These are phyloP conservation scores for Dovyalis caffra DNA, from an alignment of 345 rosid species.

Conservation along the genomic window DNA sequence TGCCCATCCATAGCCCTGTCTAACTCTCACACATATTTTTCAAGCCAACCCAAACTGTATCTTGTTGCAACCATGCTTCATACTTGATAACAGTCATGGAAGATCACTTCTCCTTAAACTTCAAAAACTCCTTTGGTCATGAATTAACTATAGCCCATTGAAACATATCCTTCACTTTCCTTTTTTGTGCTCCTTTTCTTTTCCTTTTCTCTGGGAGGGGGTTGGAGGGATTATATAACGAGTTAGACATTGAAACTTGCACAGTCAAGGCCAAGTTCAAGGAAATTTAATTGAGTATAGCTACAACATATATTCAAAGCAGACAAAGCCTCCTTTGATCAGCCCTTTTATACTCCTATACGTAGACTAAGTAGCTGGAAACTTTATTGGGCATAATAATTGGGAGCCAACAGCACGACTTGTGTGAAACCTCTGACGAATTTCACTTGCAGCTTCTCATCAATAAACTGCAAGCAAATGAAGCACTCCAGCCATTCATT, in stretches of 20 bases:
- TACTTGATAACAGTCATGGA: not conserved
- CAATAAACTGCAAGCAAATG: not conserved
- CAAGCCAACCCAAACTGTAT: not conserved
- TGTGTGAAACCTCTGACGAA: not conserved
- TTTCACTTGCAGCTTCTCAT: not conserved
- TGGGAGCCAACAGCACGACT: not conserved
- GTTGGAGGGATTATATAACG: not conserved
- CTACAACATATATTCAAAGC: not conserved
- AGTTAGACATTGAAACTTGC: not conserved
- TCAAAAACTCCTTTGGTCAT: not conserved
- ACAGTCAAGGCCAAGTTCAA: not conserved
- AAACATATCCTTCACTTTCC: not conserved
- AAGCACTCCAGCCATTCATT: not conserved
- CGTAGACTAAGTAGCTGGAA: not conserved
- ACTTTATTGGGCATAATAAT: not conserved
- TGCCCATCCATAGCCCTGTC: not conserved
- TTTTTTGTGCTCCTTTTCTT: not conserved
- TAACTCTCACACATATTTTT: not conserved
- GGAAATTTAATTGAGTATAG: not conserved
- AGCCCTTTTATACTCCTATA: not conserved
- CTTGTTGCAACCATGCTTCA: not conserved
- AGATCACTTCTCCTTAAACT: not conserved
- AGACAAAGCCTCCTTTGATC: not conserved
- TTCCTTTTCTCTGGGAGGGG: not conserved
- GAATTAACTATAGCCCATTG: not conserved